Base-by-base conservation (phyloP, 2,329 filamentous ascomycete genomes). In the Aureobasidium sp. region DNA sequence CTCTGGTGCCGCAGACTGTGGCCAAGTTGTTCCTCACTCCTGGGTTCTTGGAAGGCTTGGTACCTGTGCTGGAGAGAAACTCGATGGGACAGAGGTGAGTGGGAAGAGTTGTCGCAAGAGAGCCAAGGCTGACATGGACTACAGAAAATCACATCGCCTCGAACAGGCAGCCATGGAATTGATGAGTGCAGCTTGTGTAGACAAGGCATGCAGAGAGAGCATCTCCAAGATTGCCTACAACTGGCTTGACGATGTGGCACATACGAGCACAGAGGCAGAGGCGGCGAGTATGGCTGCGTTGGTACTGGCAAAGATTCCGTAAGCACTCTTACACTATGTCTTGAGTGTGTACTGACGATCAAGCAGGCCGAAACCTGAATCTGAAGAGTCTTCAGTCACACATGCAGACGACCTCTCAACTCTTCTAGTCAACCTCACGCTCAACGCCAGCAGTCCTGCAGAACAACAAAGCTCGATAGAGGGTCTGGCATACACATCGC, bases 101-200 rank as follows among this genome's bases (percentile, higher is more conserved):
- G 27, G 9, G 45, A n/a, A 2, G 1, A 27, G 11, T 6, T 34
- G 3, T 22, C 1, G 9, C 37, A 15, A 39, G 9, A 45, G 15
- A 45, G 5, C 15, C 37, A 37, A 17, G 2, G 31, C 66, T 70
- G 45, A 70, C 53, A 5, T n/a, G 17, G 14, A 29, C 2, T 15
- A 87, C 71, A 89, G 88, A 79, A 95, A 93, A 78, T 93, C 88
- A 71, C 83, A 84, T 67, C 90, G 90, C 69, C 88, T 97, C 25
- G 91, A 96, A 75, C 87, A 89, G 63, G 89, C 91, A 2, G 88
- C 91, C 52, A 76, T 99, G 67, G 90, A 97, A 70, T 85, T 99
- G 77, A 81, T 99, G 63, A 96, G 92, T 74, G 91, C 90, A 14
- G 92, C 93, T 7, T 97, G 91, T 74, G 89, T 96, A 75, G 89